Percentiles rank a stretch among this genome's conserved stretches.
These are phyloP conservation scores for Candida anglica DNA, from an alignment of 805 yeast genomes.

Conservation along the genomic window DNA sequence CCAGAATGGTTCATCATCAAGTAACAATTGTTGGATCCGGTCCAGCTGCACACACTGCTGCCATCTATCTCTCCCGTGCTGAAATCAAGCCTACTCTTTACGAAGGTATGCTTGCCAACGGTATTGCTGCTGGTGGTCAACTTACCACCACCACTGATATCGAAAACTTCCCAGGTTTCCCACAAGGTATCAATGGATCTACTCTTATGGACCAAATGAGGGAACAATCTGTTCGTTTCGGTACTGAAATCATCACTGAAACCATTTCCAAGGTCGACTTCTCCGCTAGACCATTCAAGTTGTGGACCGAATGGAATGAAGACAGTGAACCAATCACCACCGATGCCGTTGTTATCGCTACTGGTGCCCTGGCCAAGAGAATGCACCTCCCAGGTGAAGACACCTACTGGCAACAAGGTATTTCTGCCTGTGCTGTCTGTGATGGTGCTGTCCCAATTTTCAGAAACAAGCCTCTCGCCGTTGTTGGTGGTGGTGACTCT, in stretches of 20 bases:
- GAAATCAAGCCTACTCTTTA: conserved; percentile 90
- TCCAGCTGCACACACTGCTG: conserved; percentile 99
- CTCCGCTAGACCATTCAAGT: conserved; percentile 84
- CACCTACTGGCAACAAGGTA: conserved; percentile 97
- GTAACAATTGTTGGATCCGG: conserved; percentile 94
- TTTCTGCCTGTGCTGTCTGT: conserved; percentile 99
- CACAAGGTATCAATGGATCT: conserved; percentile 83
- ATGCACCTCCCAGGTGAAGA: conserved; percentile 95
- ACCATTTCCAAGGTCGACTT: conserved; percentile 92
- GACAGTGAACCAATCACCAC: conserved; percentile 88
- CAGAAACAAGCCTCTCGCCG: conserved; percentile 97
- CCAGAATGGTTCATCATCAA: conserved; percentile 77
- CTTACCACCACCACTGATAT: conserved; percentile 97
- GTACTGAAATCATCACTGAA: conserved; percentile 92
- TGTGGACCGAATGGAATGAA: conserved; percentile 95
- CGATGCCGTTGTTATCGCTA: conserved; percentile 88
- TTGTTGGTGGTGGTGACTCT: conserved; percentile 98
- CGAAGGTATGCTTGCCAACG: conserved; percentile 97
- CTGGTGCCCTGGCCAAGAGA: conserved; percentile 98
- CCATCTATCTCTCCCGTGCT: conserved; percentile 94
- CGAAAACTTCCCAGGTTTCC: conserved; percentile 99
- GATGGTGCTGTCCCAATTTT: conserved; percentile 99
- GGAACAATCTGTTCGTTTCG: conserved; percentile 80
- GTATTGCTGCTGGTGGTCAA: conserved; percentile 99
- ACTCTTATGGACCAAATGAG: conserved; percentile 93